Conservation (phyloP, 768 basidiomycete genomes). For the Dacryopinax primogenitus region DNA sequence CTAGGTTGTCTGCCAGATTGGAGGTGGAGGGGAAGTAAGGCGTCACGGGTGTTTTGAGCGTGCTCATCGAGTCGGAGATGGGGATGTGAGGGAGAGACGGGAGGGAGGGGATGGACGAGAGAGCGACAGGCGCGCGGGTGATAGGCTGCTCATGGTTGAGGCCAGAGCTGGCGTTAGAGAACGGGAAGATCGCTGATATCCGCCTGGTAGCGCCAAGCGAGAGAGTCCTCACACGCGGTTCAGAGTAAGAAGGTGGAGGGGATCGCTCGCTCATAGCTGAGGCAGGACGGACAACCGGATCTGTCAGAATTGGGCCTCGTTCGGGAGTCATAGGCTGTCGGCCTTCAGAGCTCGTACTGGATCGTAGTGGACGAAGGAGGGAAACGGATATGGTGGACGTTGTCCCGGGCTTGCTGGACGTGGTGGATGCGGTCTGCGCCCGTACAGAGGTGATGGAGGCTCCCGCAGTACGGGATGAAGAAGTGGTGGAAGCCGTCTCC, state of each 20-base stretch:
- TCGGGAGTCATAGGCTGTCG: too few species aligned
- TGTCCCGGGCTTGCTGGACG: not conserved
- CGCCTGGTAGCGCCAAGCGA: not conserved
- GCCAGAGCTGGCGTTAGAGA: not conserved
- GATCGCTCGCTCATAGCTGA: not conserved
- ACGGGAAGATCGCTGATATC: not conserved
- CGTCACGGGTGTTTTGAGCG: conserved; percentile 8
- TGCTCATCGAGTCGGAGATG: not conserved
- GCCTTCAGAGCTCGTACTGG: too few species aligned
- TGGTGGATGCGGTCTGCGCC: not conserved
- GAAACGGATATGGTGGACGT: not conserved
- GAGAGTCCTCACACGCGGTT: not conserved
- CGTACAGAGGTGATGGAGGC: too few species aligned
- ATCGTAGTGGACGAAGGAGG: not conserved
- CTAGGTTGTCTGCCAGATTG: not conserved
- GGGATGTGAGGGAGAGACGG: not conserved
- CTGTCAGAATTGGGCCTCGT: too few species aligned
- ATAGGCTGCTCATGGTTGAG: not conserved
- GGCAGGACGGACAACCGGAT: too few species aligned
- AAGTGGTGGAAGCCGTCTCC: not conserved
- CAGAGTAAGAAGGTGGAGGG: not conserved
- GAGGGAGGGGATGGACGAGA: not conserved
- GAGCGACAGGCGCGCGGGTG: not conserved
- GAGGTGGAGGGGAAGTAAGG: not conserved
- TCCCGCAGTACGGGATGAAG: too few species aligned